Base-by-base conservation (phyloP, 768 basidiomycete genomes). In the Boletus huronensis region DNA sequence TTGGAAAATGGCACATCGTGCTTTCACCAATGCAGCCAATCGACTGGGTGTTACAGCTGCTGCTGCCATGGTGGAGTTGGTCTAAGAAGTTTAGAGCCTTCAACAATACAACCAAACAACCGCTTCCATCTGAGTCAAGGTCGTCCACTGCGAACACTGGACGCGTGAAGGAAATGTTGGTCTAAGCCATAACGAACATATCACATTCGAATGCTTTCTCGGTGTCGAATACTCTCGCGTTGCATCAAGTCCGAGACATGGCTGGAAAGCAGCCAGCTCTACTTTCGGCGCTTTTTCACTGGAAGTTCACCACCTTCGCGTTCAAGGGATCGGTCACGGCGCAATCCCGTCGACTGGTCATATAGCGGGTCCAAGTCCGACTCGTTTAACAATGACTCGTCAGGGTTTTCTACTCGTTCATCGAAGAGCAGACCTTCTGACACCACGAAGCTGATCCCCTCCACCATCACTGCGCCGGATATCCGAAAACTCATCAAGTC, bases 1-100 rank as follows among this genome's bases (percentile, higher is more conserved):
- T 65, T 93, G 83, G 66, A 98, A 96, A 50, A 98, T 82, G 39
- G 77, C 67, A 67, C 83, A 86, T 41, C 85, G 86, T 6, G 89
- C 75, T 46, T 81, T 79, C 1, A 71, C 79, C 58, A 93, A 76
- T n/a, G 80, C 75, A 14, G 76, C 73, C n/a, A 90, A 70, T 48
- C 83, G 81, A 35, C 79, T 74, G 21, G 79, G 76, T 5, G 72
- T 61, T n/a, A 81, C 63, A 10, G 68, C 65, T 34, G 76, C 66
- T 28, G 79, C 67, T 8, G 56, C 53, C 67, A 70, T 70, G 23
- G 43, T 40, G 40, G 39, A 26, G 14, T 29, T 28, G 17, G 36
- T n/a, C n/a, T n/a, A n/a, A n/a, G n/a, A n/a, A n/a, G n/a, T n/a
- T n/a, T n/a, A n/a, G n/a, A n/a, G n/a, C n/a, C n/a, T n/a, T n/a